phyloP scores from a whole-genome alignment of 768 basidiomycete species.

The Tricholoma matsutake region DNA sequence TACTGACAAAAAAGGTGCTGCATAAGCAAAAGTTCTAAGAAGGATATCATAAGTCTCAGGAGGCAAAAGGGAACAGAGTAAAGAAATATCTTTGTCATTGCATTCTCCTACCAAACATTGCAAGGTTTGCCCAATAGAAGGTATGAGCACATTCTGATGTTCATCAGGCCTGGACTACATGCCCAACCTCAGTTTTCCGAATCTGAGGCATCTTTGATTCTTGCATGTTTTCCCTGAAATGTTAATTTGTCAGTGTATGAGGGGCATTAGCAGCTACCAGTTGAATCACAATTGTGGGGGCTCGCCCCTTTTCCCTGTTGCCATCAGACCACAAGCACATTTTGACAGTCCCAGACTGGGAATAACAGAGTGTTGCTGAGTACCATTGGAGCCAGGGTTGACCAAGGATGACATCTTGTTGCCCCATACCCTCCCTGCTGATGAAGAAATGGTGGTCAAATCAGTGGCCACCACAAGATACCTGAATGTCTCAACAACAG shows the following conservation, averaged over 20 bases:
- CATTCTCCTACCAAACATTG: constrained; percentile 1
- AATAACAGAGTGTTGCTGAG: background rate
- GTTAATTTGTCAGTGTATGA: background rate
- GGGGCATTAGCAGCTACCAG: background rate
- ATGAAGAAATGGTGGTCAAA: too few species aligned
- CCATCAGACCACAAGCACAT: constrained; percentile 19
- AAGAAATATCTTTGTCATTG: background rate
- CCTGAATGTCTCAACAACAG: constrained; percentile 11
- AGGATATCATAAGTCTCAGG: background rate
- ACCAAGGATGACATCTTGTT: too few species aligned
- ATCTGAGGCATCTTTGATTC: background rate
- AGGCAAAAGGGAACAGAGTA: background rate
- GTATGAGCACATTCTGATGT: background rate
- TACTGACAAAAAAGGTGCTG: too few species aligned
- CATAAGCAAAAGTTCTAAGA: too few species aligned
- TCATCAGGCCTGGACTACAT: background rate
- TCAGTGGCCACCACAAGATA: background rate
- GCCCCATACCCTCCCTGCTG: too few species aligned
- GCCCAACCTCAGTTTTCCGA: too few species aligned
- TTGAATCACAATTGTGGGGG: constrained; percentile 8
- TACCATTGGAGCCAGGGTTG: background rate
- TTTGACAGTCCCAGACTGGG: constrained; percentile 6
- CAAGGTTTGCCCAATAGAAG: constrained; percentile 11
- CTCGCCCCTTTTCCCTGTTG: background rate
- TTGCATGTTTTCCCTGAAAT: background rate